phyloP scores from a whole-genome alignment of 352 stramenopile species.

The Pythium brachiatum region DNA sequence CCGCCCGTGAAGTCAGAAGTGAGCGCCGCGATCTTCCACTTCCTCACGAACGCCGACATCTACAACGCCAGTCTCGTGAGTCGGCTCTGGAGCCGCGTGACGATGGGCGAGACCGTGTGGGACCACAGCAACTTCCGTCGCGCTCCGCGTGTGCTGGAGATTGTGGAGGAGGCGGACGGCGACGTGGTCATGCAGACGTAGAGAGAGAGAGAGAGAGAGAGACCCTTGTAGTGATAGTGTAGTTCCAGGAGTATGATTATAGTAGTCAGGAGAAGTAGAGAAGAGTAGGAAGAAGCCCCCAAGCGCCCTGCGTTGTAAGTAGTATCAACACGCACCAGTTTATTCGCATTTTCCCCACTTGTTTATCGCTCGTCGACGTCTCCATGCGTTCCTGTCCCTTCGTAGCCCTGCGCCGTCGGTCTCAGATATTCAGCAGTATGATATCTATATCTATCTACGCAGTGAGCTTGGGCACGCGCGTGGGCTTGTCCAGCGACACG shows the following conservation, averaged over 20 bases:
- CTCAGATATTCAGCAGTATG: background rate
- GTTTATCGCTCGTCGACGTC: background rate
- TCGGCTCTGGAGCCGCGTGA: conserved; percentile 77
- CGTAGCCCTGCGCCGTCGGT: conserved; percentile 1
- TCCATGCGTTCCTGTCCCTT: conserved; percentile 3
- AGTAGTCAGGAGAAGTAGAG: conserved; percentile 6
- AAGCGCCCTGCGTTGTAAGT: conserved; percentile 9
- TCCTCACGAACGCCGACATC: conserved; percentile 69
- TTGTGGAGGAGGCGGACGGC: conserved; percentile 12
- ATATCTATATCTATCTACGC: conserved; percentile 3
- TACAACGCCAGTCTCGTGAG: conserved; percentile 87
- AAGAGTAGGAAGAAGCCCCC: background rate
- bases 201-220: background rate
- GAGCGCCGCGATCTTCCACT: conserved; percentile 63
- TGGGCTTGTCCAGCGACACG: conserved; percentile 77
- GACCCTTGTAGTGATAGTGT: conserved; percentile 4
- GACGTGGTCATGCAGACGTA: conserved; percentile 17
- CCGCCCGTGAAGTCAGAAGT: conserved; percentile 62
- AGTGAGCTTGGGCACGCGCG: conserved; percentile 38
- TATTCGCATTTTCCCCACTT: conserved; percentile 1
- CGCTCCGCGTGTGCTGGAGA: conserved; percentile 6
- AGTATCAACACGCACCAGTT: conserved; percentile 7
- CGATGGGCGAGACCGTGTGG: conserved; percentile 70
- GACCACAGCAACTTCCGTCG: conserved; percentile 70
- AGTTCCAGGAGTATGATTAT: conserved; percentile 16